Evolutionary conservation across 192 early-diverging fungal species (phyloP).

Genomic region (Dissophora globulifera): DNA sequence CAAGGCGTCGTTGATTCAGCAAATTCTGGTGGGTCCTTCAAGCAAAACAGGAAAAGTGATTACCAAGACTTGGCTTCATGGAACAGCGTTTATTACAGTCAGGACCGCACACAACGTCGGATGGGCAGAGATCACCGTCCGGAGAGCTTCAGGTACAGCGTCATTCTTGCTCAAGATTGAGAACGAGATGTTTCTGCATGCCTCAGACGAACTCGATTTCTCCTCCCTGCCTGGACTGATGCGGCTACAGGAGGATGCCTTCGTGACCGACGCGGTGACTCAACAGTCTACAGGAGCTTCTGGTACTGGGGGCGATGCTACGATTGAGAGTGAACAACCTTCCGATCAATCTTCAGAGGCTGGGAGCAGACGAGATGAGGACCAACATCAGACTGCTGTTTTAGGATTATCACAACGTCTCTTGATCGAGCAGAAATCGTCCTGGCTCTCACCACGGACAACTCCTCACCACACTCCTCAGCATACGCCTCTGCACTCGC

Average conservation of each 20-base stretch:
- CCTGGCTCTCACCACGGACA: conserved; percentile 37
- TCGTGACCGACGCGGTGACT: conserved; percentile 13
- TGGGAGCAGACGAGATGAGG: conserved; percentile 9
- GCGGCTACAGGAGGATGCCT: conserved; percentile 52
- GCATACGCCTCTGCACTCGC: conserved; percentile 44
- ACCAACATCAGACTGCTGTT: conserved; percentile 9
- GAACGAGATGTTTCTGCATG: conserved; percentile 63
- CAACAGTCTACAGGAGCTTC: neutral
- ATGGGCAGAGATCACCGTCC: conserved; percentile 85
- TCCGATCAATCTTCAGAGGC: conserved; percentile 1
- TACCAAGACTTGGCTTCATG: conserved; percentile 84
- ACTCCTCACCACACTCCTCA: conserved; percentile 33
- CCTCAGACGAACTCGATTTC: conserved; percentile 59
- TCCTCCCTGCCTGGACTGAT: conserved; percentile 62
- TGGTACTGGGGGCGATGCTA: conserved; percentile 3
- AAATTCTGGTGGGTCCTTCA: conserved; percentile 60
- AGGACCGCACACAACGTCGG: conserved; percentile 70
- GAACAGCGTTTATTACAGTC: conserved; percentile 86
- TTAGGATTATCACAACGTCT: conserved; percentile 31
- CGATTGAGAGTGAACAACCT: conserved; percentile 12
- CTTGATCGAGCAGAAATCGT: conserved; percentile 24
- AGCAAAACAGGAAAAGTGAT: conserved; percentile 59
- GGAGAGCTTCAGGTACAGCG: conserved; percentile 82
- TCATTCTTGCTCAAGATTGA: conserved; percentile 76
- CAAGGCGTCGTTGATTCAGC: conserved; percentile 58